These are phyloP conservation scores for Sphenostylis stenocarpa DNA, from an alignment of 306 rosid species.

Conservation along the genomic window DNA sequence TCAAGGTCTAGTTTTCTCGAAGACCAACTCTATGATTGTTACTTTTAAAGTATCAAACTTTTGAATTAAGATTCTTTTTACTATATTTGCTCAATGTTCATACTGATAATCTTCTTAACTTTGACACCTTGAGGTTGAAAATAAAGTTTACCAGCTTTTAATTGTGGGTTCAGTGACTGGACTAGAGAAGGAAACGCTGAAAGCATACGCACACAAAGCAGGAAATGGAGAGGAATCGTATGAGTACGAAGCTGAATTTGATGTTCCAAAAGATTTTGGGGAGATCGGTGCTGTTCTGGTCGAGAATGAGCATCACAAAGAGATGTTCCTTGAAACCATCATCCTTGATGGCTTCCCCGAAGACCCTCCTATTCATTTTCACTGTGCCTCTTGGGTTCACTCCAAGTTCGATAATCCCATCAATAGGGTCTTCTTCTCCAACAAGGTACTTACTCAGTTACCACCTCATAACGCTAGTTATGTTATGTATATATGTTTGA, in stretches of 20 bases:
- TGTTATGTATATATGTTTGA: neutral
- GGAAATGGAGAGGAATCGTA: constrained; percentile 18
- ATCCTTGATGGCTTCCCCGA: constrained; percentile 41
- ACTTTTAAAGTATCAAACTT: too few species aligned
- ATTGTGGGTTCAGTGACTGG: constrained; percentile 47
- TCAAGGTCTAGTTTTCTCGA: too few species aligned
- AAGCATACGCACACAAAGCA: constrained; percentile 58
- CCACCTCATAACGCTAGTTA: too few species aligned
- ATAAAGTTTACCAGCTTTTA: too few species aligned
- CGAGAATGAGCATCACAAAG: constrained; percentile 75
- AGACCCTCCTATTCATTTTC: constrained; percentile 35
- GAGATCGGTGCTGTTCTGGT: constrained; percentile 62
- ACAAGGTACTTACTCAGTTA: constrained; percentile 38
- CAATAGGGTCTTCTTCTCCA: constrained; percentile 61
- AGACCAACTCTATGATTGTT: too few species aligned
- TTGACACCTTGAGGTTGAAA: too few species aligned
- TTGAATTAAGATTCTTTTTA: too few species aligned
- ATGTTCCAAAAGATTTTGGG: constrained; percentile 59
- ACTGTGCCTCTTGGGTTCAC: constrained; percentile 67
- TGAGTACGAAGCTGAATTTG: constrained; percentile 51
- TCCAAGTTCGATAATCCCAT: constrained; percentile 55
- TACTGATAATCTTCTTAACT: too few species aligned
- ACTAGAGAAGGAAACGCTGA: constrained; percentile 44
- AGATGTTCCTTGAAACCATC: constrained; percentile 59
- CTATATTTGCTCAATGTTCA: too few species aligned